Conservation (phyloP, 768 basidiomycete species). For the Nevesoporus exiguus region DNA sequence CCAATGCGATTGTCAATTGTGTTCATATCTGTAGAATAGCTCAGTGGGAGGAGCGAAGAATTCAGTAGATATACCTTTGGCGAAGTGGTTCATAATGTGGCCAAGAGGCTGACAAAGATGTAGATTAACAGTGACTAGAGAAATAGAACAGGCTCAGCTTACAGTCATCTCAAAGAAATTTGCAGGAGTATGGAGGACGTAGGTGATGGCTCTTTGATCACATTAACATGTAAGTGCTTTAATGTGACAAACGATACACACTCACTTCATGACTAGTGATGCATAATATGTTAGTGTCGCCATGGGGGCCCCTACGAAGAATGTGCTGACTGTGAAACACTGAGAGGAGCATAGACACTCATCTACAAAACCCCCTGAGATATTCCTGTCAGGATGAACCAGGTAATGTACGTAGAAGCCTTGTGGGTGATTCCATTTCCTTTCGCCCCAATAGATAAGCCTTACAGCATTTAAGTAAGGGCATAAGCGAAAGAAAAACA, state of each 20-base stretch:
- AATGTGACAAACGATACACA: not conserved
- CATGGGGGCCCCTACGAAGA: constrained; percentile 62
- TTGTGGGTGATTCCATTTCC: constrained; percentile 54
- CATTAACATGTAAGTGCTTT: not conserved
- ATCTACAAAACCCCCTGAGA: constrained; percentile 44
- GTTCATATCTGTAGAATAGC: constrained; percentile 52
- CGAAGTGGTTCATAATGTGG: constrained; percentile 87
- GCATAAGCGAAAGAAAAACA: not conserved
- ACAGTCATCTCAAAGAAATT: constrained; percentile 87
- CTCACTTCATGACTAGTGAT: constrained; percentile 62
- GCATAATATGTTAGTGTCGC: constrained; percentile 75
- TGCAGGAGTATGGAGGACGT: constrained; percentile 84
- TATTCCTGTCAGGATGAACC: constrained; percentile 28
- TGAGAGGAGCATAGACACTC: constrained; percentile 75
- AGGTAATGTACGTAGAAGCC: constrained; percentile 66
- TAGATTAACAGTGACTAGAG: not conserved
- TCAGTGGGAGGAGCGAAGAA: not conserved
- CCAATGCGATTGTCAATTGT: constrained; percentile 74
- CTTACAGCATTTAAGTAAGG: constrained; percentile 28
- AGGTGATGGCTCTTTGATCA: constrained; percentile 52
- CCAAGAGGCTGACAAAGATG: constrained; percentile 58
- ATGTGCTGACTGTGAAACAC: constrained; percentile 68
- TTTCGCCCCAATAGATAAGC: constrained; percentile 68
- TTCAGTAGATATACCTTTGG: constrained; percentile 50
- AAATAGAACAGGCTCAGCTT: constrained; percentile 14